These are phyloP conservation scores for Lipomyces chichibuensis DNA, from an alignment of 805 yeast genomes.

Conservation along the genomic window DNA sequence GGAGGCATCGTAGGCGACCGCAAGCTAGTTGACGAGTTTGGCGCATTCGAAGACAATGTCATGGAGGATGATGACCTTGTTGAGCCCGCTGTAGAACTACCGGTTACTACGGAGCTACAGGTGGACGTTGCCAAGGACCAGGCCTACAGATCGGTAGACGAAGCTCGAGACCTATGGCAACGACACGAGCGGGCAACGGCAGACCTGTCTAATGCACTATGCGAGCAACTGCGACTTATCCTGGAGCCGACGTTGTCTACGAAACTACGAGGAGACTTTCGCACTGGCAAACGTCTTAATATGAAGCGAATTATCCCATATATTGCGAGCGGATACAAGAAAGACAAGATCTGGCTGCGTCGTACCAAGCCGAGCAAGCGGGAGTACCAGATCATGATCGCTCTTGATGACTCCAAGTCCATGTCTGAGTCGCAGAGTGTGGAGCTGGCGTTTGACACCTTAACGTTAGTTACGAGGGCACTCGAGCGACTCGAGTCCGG, in stretches of 20 bases:
- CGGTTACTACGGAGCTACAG: slow-evolving; percentile 17
- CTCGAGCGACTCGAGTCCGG: slow-evolving; percentile 94
- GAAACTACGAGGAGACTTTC: slow-evolving; percentile 90
- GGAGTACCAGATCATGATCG: slow-evolving; percentile 95
- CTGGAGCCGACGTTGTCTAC: slow-evolving; percentile 97
- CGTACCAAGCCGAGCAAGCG: slow-evolving; percentile 97
- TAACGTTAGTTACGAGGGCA: slow-evolving; percentile 91
- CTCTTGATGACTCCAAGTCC: slow-evolving; percentile 95
- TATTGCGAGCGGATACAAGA: slow-evolving; percentile 95
- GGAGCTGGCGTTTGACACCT: slow-evolving; percentile 89
- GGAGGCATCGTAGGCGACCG: slow-evolving; percentile 59
- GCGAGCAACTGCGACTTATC: slow-evolving; percentile 91
- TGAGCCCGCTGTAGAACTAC: slow-evolving; percentile 40
- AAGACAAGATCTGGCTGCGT: slow-evolving; percentile 97
- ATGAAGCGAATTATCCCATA: slow-evolving; percentile 98
- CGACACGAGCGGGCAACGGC: slow-evolving; percentile 81
- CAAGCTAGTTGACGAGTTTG: slow-evolving; percentile 28
- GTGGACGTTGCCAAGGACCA: slow-evolving; percentile 10
- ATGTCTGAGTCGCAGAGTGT: slow-evolving; percentile 94
- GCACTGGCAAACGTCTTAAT: slow-evolving; percentile 94
- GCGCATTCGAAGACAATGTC: slow-evolving; percentile 40
- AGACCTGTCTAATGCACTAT: slow-evolving; percentile 80
- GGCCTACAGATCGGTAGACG: slow-evolving; percentile 55
- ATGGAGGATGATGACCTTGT: slow-evolving; percentile 46
- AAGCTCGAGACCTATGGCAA: slow-evolving; percentile 80